Evolutionary conservation across 2,329 filamentous ascomycete species (phyloP), one percentile per base, ranked within the genome.

Genomic region (Trichoderma harzianum): DNA sequence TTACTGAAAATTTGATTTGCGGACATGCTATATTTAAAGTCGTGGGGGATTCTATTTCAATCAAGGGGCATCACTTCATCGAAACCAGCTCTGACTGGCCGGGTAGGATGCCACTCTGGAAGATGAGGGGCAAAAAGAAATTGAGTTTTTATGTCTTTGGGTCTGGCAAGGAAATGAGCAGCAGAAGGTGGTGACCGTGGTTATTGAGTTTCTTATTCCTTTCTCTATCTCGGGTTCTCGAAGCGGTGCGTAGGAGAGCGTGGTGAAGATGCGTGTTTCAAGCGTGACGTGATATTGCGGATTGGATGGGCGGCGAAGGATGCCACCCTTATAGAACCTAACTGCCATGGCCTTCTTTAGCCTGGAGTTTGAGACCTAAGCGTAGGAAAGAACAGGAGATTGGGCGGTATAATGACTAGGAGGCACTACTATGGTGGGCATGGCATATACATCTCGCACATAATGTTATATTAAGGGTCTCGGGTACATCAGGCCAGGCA

Each of bases 1-100:
- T 53, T 63, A 64, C 66, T 69, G 34, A 70, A 64, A 70, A 70
- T 57, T 64, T 70, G 68, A 63, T 64, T 63, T 62, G 57, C 66
- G 66, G 39, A 47, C 28, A 53, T 36, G 28, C 55, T 62, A 51
- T 43, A 60, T 62, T 30, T 34, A 62, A 43, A 62, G 21, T 28
- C 28, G 39, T 53, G 57, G 66, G 28, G 43, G 39, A 26, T 26
- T 62, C 16, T 18, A 36, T 21, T 70, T 51, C 21, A 69, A 32
- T 36, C n/a, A n/a, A 34, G 60, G 47, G 68, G 34, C 24, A 60
- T 62, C 21, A 8, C 24, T 57, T 36, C 12, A 43, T 61, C n/a
- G 28, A 43, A 28, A 30, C 32, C 12, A 36, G 43, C 18, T 43
- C 30, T n/a, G 43, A 11, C 47, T 26, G 30, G 34, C 11, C 21